phyloP scores from a whole-genome alignment of 2,329 filamentous ascomycete genomes.

The Aphanocladium album region DNA sequence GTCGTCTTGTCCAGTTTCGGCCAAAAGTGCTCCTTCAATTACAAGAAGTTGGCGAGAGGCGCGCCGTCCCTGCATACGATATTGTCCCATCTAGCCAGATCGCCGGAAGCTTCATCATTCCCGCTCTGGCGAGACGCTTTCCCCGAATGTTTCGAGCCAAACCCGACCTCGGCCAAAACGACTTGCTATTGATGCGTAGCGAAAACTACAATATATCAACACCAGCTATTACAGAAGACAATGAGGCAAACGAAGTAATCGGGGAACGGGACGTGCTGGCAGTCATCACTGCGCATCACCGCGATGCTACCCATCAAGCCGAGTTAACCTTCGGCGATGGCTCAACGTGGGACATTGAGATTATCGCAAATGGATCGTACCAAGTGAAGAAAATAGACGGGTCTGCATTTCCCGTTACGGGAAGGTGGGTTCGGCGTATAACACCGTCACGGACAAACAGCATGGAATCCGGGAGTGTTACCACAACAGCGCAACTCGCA shows the following conservation, averaged over 20 bases:
- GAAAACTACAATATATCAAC: constrained; percentile 52
- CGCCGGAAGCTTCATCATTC: constrained; percentile 50
- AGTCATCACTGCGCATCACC: constrained; percentile 59
- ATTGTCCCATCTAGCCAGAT: constrained; percentile 65
- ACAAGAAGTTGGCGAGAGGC: constrained; percentile 57
- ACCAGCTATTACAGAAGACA: constrained; percentile 22
- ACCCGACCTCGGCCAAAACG: constrained; percentile 60
- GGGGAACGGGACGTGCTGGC: constrained; percentile 56
- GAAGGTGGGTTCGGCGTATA: constrained; percentile 61
- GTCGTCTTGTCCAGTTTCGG: constrained; percentile 61
- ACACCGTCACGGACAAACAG: constrained; percentile 20
- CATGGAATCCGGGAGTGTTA: constrained; percentile 13
- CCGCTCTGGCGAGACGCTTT: constrained; percentile 55
- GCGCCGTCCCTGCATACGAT: constrained; percentile 65
- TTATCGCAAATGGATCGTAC: constrained; percentile 53
- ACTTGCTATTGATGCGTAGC: constrained; percentile 66
- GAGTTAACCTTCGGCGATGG: constrained; percentile 65
- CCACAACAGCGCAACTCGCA: constrained; percentile 29
- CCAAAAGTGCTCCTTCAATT: constrained; percentile 68
- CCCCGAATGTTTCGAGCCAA: constrained; percentile 60
- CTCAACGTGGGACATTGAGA: constrained; percentile 50
- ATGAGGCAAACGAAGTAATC: constrained; percentile 42
- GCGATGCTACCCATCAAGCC: constrained; percentile 43
- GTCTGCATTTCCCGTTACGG: constrained; percentile 54
- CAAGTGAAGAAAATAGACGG: constrained; percentile 60